Evolutionary conservation across 1,284 basidiomycete genomes (phyloP).

Genomic region (Ganoderma leucocontextum): DNA sequence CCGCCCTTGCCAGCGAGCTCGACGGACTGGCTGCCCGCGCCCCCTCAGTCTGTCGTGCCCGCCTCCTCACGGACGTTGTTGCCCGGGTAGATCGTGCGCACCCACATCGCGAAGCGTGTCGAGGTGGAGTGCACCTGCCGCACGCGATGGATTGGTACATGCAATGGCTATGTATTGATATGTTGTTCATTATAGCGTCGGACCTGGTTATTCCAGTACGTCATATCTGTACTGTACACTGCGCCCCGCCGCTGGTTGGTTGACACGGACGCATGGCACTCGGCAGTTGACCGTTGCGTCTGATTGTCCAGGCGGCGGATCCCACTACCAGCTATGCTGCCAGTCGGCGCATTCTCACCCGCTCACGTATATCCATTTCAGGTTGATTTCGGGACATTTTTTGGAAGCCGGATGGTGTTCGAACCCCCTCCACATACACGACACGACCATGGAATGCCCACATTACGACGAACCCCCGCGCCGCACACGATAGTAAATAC

Average conservation of each 20-base stretch:
- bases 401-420: background rate
- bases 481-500: background rate
- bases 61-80: background rate
- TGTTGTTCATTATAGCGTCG: background rate
- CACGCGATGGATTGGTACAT: background rate
- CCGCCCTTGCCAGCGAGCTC: background rate
- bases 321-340: background rate
- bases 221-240: background rate
- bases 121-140: background rate
- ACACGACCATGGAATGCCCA: background rate
- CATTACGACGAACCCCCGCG: background rate
- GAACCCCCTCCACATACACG: background rate
- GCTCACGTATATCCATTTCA: background rate
- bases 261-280: background rate
- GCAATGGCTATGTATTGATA: background rate
- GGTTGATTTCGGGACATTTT: background rate
- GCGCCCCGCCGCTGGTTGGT: background rate
- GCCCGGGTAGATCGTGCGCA: background rate
- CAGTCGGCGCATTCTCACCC: background rate
- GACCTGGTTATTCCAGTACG: background rate
- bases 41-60: background rate
- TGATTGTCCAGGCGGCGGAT: background rate
- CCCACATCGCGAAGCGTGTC: too few species aligned
- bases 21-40: background rate
- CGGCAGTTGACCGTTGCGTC: background rate